These are phyloP conservation scores for Oryza punctata DNA, from an alignment of 176 grass and related monocot species.

Conservation along the genomic window DNA sequence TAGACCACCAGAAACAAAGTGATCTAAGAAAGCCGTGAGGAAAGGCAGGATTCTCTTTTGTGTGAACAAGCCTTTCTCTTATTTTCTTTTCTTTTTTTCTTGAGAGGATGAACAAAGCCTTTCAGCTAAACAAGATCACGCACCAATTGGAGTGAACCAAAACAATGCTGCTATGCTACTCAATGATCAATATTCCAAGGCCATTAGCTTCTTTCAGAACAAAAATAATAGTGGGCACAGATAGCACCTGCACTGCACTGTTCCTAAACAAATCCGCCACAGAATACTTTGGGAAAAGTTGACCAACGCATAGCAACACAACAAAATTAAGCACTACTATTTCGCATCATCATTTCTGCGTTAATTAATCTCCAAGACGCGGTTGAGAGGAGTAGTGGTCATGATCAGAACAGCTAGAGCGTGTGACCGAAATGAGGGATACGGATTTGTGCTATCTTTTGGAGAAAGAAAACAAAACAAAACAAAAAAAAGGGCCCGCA, in stretches of 20 bases:
- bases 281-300: slow-evolving; percentile 33
- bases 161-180: not conserved
- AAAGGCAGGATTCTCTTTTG: not conserved
- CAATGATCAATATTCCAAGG: slow-evolving; percentile 16
- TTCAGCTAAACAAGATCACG: not conserved
- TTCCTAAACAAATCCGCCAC: slow-evolving; percentile 5
- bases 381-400: not conserved
- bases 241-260: not conserved
- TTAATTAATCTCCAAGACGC: not conserved
- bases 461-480: not conserved
- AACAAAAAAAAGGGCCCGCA: not conserved
- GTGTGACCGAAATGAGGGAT: not conserved
- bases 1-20: not conserved
- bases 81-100: not conserved
- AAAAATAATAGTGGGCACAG: not conserved
- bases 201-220: not conserved
- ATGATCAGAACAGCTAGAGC: slow-evolving; percentile 23
- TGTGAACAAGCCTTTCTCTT: slow-evolving; percentile 14
- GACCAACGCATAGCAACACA: slow-evolving; percentile 1
- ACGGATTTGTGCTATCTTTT: not conserved
- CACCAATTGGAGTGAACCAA: slow-evolving; percentile 17
- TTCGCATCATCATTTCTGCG: not conserved
- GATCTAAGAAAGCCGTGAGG: not conserved
- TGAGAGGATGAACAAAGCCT: not conserved
- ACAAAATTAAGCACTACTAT: not conserved